Evolutionary conservation across 2,329 filamentous ascomycete genomes (phyloP), one percentile per base, ranked within the genome.

Genomic region (Fusarium miscanthi): DNA sequence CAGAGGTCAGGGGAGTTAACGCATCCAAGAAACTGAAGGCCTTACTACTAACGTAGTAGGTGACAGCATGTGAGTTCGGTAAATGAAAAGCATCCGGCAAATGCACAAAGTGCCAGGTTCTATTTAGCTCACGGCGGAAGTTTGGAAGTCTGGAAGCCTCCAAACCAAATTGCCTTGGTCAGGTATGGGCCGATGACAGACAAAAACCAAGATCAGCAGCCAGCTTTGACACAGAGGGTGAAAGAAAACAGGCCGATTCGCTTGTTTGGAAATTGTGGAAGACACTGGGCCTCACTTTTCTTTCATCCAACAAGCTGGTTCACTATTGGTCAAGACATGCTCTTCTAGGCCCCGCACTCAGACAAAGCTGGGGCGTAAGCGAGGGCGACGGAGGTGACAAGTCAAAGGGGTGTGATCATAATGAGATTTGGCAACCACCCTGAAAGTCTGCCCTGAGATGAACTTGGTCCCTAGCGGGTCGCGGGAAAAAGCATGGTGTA

Each of bases 161-260:
- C 49, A 53, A 27, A 13, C 62, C 37, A 63, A 51, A 49, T 63
- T 63, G 43, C 33, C 58, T 63, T 57, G 61, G 37, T 57, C 31
- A 45, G 58, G 23, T 38, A 62, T 23, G 30, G 38, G 19, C 72
- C 79, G 81, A 82, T 82, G 80, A 76, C 75, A 69, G 70, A 61
- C 73, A 70, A 78, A 82, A 82, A 77, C n/a, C 74, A 66, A 82
- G 81, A 82, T 82, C 74, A 53, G 21, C 60, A 40, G 25, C 43
- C 38, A 48, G 21, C 33, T 59, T 38, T 31, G 21, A 66, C 23
- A 33, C 31, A n/a, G 31, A 21, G 16, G 30, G 30, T 53, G 64
- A 67, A 67, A 67, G 63, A 67, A 67, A 67, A 53, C 63, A 67
- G 23, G 46, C 41, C 33, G 19, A 17, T 41, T 40, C 51, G 25